Conservation (phyloP, 345 rosid genomes). For the Linum trigynum region DNA sequence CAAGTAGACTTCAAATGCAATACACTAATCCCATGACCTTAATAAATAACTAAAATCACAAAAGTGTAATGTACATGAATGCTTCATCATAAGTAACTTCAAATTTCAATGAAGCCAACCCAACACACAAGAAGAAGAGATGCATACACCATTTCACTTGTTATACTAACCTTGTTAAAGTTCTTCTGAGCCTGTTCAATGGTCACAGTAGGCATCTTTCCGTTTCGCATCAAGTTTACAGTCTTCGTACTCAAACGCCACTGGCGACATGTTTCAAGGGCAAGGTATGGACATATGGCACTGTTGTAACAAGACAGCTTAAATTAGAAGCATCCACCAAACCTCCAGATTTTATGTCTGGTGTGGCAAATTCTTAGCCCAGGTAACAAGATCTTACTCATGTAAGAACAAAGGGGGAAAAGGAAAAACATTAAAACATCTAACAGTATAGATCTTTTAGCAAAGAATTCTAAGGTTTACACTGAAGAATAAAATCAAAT, state of each 20-base stretch:
- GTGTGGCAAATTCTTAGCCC: background rate
- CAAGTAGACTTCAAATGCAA: background rate
- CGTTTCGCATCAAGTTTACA: conserved; percentile 82
- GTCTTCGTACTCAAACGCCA: conserved; percentile 96
- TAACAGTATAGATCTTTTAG: too few relatives aligned
- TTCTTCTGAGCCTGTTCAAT: conserved; percentile 95
- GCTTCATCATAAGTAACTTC: too few relatives aligned
- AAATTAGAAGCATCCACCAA: background rate
- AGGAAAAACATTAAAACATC: too few relatives aligned
- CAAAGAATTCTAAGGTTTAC: background rate
- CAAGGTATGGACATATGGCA: conserved; percentile 93
- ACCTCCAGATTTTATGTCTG: background rate
- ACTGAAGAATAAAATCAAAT: too few relatives aligned
- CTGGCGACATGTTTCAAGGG: conserved; percentile 90
- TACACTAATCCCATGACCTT: too few relatives aligned
- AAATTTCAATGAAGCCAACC: conserved; percentile 2
- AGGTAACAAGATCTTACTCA: background rate
- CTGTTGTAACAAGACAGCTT: conserved; percentile 24
- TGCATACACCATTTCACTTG: background rate
- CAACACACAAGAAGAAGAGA: background rate
- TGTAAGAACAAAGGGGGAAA: background rate
- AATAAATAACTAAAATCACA: too few relatives aligned
- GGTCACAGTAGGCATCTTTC: conserved; percentile 96
- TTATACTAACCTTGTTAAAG: conserved; percentile 59
- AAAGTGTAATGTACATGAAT: too few relatives aligned